Conservation (phyloP, 2,329 filamentous ascomycete species). For the Neobulgaria alba region DNA sequence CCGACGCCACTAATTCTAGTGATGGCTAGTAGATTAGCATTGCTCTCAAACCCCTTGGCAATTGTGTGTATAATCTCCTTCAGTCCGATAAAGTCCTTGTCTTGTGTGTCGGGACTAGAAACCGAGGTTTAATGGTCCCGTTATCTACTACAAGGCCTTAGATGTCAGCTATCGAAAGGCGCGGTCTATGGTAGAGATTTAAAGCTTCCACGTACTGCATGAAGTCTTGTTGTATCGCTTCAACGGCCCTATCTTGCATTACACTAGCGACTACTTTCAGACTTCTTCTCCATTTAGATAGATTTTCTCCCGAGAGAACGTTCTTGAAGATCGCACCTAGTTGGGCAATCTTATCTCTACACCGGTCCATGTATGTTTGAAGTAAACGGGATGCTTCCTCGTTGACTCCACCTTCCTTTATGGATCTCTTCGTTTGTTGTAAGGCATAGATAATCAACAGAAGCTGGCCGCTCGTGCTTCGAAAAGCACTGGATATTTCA, state of each 20-base stretch:
- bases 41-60: conserved; percentile 1
- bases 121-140: too few species aligned
- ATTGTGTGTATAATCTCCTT: conserved; percentile 9
- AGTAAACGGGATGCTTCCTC: too few species aligned
- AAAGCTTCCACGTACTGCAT: not conserved
- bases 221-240: not conserved
- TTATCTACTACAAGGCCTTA: too few species aligned
- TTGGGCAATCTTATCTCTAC: not conserved
- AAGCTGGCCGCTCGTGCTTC: not conserved
- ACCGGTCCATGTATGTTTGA: too few species aligned
- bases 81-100: conserved; percentile 12
- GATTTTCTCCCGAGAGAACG: not conserved
- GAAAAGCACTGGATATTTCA: not conserved
- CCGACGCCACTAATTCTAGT: conserved; percentile 13
- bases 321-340: not conserved
- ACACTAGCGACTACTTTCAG: not conserved
- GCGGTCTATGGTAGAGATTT: not conserved
- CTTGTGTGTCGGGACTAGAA: too few species aligned
- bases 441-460: not conserved
- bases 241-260: not conserved
- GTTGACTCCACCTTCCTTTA: not conserved
- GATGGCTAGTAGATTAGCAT: conserved; percentile 3
- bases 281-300: not conserved
- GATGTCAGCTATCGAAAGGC: too few species aligned
- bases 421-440: not conserved